These are phyloP conservation scores for Crucibulum laeve DNA, from an alignment of 768 basidiomycete genomes.

Conservation along the genomic window DNA sequence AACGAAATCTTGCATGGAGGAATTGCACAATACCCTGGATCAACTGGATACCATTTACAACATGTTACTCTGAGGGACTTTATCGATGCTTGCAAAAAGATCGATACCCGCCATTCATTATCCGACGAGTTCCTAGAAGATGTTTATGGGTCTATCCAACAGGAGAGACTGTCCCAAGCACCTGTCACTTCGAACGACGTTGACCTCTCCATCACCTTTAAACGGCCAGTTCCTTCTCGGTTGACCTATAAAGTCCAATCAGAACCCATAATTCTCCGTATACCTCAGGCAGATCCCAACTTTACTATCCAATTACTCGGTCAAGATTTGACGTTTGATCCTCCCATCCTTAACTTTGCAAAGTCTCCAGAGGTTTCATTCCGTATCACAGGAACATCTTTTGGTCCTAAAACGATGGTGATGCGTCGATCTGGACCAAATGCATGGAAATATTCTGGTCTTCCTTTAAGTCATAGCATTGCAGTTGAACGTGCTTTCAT, in stretches of 20 bases:
- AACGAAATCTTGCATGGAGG: slow-evolving; percentile 83
- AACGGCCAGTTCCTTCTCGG: slow-evolving; percentile 68
- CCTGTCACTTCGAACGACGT: slow-evolving; percentile 35
- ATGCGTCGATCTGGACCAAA: slow-evolving; percentile 83
- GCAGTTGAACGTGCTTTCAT: slow-evolving; percentile 91
- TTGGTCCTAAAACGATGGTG: slow-evolving; percentile 80
- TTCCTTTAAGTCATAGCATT: slow-evolving; percentile 76
- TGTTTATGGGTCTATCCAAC: slow-evolving; percentile 73
- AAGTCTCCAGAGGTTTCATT: slow-evolving; percentile 83
- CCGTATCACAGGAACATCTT: slow-evolving; percentile 79
- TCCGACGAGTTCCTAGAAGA: slow-evolving; percentile 73
- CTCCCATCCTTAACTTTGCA: slow-evolving; percentile 74
- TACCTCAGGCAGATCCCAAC: slow-evolving; percentile 80
- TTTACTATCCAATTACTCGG: slow-evolving; percentile 83
- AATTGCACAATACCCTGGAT: slow-evolving; percentile 59
- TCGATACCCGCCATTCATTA: slow-evolving; percentile 67
- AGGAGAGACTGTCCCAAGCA: slow-evolving; percentile 71
- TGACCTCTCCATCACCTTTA: slow-evolving; percentile 62
- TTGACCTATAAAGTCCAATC: slow-evolving; percentile 88
- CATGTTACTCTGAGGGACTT: slow-evolving; percentile 76
- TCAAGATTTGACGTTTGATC: slow-evolving; percentile 86
- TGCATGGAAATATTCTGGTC: slow-evolving; percentile 75
- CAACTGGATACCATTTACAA: slow-evolving; percentile 47
- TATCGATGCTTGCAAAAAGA: slow-evolving; percentile 74
- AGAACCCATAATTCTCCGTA: slow-evolving; percentile 80